A percentile compares a stretch with the other conserved stretches of the same genome.
These are phyloP conservation scores for Xanthoceras sorbifolium DNA, from an alignment of 345 rosid genomes.

Conservation along the genomic window DNA sequence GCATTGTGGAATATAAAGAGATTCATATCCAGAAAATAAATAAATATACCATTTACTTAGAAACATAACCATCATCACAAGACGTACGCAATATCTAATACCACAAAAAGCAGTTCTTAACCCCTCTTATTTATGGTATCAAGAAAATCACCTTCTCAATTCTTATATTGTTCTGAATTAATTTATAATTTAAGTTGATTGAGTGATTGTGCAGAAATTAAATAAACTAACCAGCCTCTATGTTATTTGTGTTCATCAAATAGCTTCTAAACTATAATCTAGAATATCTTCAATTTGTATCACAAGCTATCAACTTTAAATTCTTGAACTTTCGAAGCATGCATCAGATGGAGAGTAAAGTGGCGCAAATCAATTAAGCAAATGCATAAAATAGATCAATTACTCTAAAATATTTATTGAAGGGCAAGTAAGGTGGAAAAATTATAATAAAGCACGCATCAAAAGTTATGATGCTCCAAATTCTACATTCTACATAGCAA, in stretches of 20 bases:
- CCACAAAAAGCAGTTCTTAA: background rate
- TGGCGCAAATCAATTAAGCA: background rate
- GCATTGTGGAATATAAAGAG: slow-evolving; percentile 25
- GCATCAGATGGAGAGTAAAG: background rate
- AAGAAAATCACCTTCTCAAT: background rate
- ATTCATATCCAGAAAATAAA: slow-evolving; percentile 5
- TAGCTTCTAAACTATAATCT: background rate
- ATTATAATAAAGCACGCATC: background rate
- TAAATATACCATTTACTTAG: background rate
- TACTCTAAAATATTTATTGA: background rate
- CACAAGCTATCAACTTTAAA: background rate
- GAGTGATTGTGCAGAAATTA: background rate
- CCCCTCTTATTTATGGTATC: background rate
- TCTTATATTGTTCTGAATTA: background rate
- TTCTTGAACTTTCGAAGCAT: background rate
- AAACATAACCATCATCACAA: slow-evolving; percentile 6
- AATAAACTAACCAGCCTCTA: background rate
- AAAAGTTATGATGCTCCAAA: background rate
- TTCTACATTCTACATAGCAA: background rate
- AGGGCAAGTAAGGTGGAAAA: background rate
- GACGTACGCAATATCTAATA: background rate
- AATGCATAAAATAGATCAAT: background rate
- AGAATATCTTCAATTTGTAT: background rate
- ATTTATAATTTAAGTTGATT: background rate
- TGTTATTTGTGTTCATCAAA: background rate